A percentile compares a stretch with the other conserved stretches of the same genome.
Evolutionary conservation across 192 early-diverging fungal species (phyloP).

Genomic region (Thamnidium elegans): DNA sequence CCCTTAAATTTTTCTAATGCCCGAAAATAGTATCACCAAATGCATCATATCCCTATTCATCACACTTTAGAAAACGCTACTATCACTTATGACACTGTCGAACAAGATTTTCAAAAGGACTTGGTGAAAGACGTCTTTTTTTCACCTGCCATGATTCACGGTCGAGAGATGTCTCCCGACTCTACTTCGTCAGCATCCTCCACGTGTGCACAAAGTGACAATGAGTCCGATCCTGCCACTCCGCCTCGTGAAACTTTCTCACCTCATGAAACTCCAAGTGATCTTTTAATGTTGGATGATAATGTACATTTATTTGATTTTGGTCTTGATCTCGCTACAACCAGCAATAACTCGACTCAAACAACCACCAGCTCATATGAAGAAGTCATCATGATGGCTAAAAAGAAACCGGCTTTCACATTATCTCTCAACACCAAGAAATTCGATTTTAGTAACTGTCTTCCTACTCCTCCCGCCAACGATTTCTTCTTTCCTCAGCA

Average conservation of each 20-base stretch:
- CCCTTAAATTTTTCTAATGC: no score
- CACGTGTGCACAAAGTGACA: constrained; percentile 2
- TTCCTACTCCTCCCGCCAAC: not conserved
- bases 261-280: constrained; percentile 18
- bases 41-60: constrained; percentile 27
- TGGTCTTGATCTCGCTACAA: constrained; percentile 19
- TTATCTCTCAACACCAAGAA: not conserved
- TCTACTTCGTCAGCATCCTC: not conserved
- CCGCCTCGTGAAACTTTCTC: not conserved
- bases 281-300: constrained; percentile 22
- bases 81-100: constrained; percentile 33
- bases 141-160: constrained; percentile 22
- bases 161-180: not conserved
- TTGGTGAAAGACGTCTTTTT: constrained; percentile 37
- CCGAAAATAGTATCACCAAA: not conserved
- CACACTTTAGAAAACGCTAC: constrained; percentile 40
- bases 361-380: constrained; percentile 4
- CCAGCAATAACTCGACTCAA: not conserved
- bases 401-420: constrained; percentile 17
- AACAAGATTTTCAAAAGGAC: constrained; percentile 21
- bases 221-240: constrained; percentile 7
- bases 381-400: constrained; percentile 14
- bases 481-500: not conserved
- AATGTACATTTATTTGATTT: constrained; percentile 18
- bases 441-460: not conserved